Percentiles rank a stretch among this genome's conserved stretches.
phyloP scores from a whole-genome alignment of 2,329 filamentous ascomycete genomes.

The Ambrosiella beaveri region DNA sequence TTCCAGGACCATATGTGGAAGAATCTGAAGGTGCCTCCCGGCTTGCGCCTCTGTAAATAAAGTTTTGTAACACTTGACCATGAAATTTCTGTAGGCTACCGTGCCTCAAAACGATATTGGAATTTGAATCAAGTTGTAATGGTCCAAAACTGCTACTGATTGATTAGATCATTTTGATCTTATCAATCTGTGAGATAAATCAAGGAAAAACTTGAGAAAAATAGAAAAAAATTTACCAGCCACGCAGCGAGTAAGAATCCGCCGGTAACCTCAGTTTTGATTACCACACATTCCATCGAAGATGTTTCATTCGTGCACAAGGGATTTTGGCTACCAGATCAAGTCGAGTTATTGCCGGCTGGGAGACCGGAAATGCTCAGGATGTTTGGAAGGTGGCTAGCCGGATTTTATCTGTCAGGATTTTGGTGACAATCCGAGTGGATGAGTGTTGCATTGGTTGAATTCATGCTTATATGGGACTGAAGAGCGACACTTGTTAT shows the following conservation, averaged over 20 bases:
- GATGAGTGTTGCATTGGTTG: too few species aligned
- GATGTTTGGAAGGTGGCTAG: too few species aligned
- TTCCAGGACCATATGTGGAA: too few species aligned
- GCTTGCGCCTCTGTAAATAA: too few species aligned
- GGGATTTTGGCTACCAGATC: neutral
- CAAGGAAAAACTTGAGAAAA: neutral
- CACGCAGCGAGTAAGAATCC: neutral
- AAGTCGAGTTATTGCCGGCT: neutral
- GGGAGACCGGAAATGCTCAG: neutral
- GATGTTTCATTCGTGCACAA: neutral
- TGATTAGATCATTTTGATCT: conserved; percentile 12
- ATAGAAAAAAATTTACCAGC: neutral
- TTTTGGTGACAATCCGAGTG: too few species aligned
- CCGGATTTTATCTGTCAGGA: too few species aligned
- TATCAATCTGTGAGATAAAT: neutral
- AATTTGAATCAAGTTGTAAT: neutral
- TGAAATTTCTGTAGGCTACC: neutral
- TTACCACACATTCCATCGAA: neutral
- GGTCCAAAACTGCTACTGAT: conserved; percentile 6
- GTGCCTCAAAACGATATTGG: neutral
- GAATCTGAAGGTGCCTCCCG: too few species aligned
- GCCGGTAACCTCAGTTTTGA: neutral
- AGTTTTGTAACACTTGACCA: too few species aligned
- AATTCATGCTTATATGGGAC: too few species aligned
- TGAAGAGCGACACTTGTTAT: too few species aligned